Evolutionary conservation across 2,329 filamentous ascomycete genomes (phyloP).

Genomic region (Dactylellina cionopaga): DNA sequence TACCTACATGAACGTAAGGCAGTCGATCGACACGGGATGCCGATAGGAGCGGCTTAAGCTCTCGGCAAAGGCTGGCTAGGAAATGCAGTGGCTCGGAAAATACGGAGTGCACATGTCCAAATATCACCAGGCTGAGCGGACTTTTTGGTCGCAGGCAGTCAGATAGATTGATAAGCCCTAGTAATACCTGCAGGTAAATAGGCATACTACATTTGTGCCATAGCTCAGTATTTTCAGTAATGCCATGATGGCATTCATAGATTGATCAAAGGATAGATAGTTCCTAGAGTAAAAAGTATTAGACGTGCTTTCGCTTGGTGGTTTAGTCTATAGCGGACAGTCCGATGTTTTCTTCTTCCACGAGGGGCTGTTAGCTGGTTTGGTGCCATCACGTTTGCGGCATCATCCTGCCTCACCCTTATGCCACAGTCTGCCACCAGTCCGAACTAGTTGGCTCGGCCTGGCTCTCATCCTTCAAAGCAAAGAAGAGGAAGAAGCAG

Average conservation of each 20-base stretch:
- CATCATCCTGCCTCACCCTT: constrained; percentile 37
- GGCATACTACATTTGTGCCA: not conserved
- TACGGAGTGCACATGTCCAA: not conserved
- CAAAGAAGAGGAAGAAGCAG: not conserved
- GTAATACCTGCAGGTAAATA: constrained; percentile 1
- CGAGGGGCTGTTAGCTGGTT: constrained; percentile 33
- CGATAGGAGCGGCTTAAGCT: no score
- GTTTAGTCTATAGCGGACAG: not conserved
- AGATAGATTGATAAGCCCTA: not conserved
- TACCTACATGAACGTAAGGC: no score
- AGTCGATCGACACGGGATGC: no score
- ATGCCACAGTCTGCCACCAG: not conserved
- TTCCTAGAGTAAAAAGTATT: not conserved
- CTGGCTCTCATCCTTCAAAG: not conserved
- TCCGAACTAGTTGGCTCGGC: not conserved
- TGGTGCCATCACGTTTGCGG: constrained; percentile 51
- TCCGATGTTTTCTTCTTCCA: constrained; percentile 20
- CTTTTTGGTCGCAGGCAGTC: no score
- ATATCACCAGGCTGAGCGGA: constrained; percentile 18
- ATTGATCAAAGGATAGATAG: not conserved
- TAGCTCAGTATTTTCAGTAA: not conserved
- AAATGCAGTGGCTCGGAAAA: constrained; percentile 6
- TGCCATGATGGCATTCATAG: not conserved
- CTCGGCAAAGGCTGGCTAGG: not conserved
- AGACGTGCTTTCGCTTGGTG: not conserved